Base-by-base conservation (phyloP, 441 rosid species). In the Breynia disticha region DNA sequence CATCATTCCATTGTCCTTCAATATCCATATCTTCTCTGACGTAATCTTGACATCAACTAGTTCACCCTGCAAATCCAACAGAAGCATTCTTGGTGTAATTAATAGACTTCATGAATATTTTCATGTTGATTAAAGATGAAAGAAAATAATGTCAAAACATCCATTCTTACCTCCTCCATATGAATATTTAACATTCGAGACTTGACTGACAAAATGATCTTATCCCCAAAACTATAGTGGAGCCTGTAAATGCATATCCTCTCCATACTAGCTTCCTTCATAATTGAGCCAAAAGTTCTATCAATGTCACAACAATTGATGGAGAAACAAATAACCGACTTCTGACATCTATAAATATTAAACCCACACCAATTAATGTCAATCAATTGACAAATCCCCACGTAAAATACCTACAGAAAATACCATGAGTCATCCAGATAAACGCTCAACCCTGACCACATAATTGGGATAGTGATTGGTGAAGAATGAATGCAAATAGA, bases 41-140 rank as follows among this genome's bases (percentile, higher is more conserved):
- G 91, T 67, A 72, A 90, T 70, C 60, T 76, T 76, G 74, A 84
- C 80, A 72, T 90, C 97, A 68, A 87, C 56, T 70, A 85, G 79
- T 59, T 46, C 74, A 19, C 89, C 99, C 99, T 94, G 70, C 44
- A 41, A 41, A 41, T 41, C 44, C 10, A 9, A 41, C 44, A 41
- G 9, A 4, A 4, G 44, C 2, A 41, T 15, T 11, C n/a, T 41
- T 41, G 13, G 44, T 3, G 44, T 15, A 41, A 41, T 3, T 38
- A 38, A 52, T 38, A 28, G 37, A 16, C 8, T 32, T 16, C 11
- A 52, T 18, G 17, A 14, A 3, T 16, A 32, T 17, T n/a, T 32
- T 16, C 11, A 52, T 18, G 17, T 24, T 11, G 37, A 32, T 17
- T n/a, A 38, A 16, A 35, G 19, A 12, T n/a, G 13, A 52, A 37